These are phyloP conservation scores for Marasmius fiardii DNA, from an alignment of 1,284 basidiomycete species.

Conservation along the genomic window DNA sequence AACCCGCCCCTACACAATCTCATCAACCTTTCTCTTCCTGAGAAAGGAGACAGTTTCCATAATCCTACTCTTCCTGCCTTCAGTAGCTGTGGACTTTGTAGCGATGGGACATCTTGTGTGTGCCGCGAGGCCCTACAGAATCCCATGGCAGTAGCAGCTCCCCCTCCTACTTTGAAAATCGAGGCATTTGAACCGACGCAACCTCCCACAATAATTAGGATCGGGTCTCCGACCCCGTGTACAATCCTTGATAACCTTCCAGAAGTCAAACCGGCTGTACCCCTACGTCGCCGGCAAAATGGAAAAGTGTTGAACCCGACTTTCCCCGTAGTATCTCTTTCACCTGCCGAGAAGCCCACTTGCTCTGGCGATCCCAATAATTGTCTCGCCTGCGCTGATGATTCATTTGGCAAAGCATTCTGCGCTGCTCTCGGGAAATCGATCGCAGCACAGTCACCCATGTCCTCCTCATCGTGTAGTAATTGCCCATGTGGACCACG, in stretches of 20 bases:
- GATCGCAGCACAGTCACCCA: constrained; percentile 29
- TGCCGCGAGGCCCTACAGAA: constrained; percentile 60
- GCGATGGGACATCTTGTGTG: constrained; percentile 64
- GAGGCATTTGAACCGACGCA: constrained; percentile 27
- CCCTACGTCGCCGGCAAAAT: constrained; percentile 55
- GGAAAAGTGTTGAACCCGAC: constrained; percentile 41
- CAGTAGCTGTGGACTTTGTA: constrained; percentile 66
- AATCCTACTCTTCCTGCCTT: constrained; percentile 24
- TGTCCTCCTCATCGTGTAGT: constrained; percentile 42
- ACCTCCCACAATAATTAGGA: constrained; percentile 22
- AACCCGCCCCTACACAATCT: constrained; percentile 20
- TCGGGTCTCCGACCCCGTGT: constrained; percentile 22
- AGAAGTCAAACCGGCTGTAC: constrained; percentile 73
- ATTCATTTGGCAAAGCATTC: constrained; percentile 83
- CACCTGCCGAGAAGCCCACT: constrained; percentile 19
- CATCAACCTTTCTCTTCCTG: constrained; percentile 15
- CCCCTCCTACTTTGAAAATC: constrained; percentile 29
- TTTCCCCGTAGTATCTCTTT: constrained; percentile 44
- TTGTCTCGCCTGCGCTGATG: constrained; percentile 76
- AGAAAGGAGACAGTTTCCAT: constrained; percentile 10
- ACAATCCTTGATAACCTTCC: constrained; percentile 77
- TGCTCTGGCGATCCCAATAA: constrained; percentile 54
- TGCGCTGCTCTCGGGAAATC: constrained; percentile 72
- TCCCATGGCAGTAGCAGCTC: constrained; percentile 13
- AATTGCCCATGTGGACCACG: constrained; percentile 43